Conservation (phyloP, 2,329 filamentous ascomycete genomes). For the Drechslera avenae region DNA sequence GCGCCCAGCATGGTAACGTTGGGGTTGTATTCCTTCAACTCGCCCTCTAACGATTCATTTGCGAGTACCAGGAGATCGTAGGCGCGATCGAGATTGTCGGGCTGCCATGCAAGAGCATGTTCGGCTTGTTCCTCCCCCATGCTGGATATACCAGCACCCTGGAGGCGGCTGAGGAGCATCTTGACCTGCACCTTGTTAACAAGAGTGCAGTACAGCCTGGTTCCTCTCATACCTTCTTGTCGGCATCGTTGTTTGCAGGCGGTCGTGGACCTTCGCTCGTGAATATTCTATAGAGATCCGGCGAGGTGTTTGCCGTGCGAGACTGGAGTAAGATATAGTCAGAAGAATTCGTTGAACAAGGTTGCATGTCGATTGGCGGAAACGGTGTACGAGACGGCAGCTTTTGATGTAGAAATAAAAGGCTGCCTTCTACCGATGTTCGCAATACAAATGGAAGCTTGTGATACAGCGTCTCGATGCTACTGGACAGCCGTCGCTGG, state of each 20-base stretch:
- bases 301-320: constrained; percentile 26
- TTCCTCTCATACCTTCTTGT: constrained; percentile 53
- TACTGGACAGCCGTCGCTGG: constrained; percentile 20
- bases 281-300: constrained; percentile 68
- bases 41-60: constrained; percentile 79
- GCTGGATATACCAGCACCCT: constrained; percentile 58
- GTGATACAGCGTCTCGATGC: constrained; percentile 28
- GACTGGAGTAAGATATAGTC: constrained; percentile 36
- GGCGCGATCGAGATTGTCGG: constrained; percentile 74
- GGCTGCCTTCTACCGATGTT: constrained; percentile 18
- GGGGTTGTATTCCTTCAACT: constrained; percentile 75
- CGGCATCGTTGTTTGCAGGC: constrained; percentile 62
- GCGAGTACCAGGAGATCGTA: constrained; percentile 78
- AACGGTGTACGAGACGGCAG: constrained; percentile 21
- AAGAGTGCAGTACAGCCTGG: neutral
- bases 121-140: constrained; percentile 67
- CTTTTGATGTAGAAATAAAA: constrained; percentile 28
- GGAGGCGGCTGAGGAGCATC: constrained; percentile 58
- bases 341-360: constrained; percentile 29
- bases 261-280: constrained; percentile 59
- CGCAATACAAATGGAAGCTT: constrained; percentile 31
- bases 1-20: constrained; percentile 77
- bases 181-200: constrained; percentile 53
- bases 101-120: constrained; percentile 67
- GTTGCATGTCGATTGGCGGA: constrained; percentile 12